Conservation (phyloP, 345 rosid species). For the Aquilaria malaccensis region DNA sequence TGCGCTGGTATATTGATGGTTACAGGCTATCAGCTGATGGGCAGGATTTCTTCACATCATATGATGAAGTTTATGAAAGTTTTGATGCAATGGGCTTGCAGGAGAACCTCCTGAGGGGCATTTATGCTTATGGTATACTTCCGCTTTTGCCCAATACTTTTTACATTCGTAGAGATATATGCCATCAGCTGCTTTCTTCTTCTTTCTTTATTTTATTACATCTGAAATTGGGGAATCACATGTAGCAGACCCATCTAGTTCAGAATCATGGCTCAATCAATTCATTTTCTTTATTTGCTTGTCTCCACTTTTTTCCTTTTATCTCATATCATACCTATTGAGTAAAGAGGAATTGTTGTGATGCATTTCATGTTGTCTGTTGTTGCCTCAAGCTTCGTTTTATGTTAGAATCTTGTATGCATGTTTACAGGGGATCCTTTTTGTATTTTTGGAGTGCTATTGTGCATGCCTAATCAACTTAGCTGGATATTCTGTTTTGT, state of each 20-base stretch:
- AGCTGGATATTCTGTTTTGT: constrained; percentile 1
- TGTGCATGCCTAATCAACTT: background rate
- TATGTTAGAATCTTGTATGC: no score
- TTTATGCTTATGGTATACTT: constrained; percentile 64
- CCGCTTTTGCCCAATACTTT: background rate
- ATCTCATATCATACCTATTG: background rate
- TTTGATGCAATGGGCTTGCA: constrained; percentile 76
- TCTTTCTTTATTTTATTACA: background rate
- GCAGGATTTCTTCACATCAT: constrained; percentile 63
- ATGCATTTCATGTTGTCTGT: background rate
- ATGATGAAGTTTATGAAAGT: constrained; percentile 63
- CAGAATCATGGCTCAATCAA: no score
- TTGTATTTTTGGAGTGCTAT: background rate
- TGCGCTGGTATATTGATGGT: constrained; percentile 6
- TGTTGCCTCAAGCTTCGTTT: background rate
- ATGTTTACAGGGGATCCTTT: background rate
- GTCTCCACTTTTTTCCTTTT: background rate
- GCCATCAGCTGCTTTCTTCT: no score
- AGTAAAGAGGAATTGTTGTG: background rate
- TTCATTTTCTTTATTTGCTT: no score
- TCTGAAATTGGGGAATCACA: no score
- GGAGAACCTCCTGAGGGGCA: constrained; percentile 84
- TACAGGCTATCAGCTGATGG: constrained; percentile 50
- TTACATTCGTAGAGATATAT: background rate
- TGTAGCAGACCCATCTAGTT: background rate